A percentile compares a stretch with the other conserved stretches of the same genome.
phyloP scores from a whole-genome alignment of 83 land plant species.

The Thuja plicata region DNA sequence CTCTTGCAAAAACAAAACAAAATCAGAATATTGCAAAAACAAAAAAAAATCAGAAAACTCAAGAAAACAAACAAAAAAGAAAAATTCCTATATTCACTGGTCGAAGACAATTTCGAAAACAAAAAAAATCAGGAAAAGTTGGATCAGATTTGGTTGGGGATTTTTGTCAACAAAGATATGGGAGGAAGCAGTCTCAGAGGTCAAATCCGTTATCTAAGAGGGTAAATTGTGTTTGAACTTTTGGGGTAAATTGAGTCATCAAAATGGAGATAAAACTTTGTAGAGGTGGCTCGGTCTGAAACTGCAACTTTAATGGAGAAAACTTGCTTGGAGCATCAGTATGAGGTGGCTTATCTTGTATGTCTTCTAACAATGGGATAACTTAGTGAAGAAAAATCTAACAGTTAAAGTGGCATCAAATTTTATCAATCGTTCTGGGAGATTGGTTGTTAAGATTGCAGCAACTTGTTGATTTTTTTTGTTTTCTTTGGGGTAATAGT shows the following conservation, averaged over 20 bases:
- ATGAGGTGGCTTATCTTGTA: background rate
- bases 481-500: no score
- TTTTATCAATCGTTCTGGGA: background rate
- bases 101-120: no score
- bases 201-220: background rate
- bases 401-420: background rate
- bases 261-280: background rate
- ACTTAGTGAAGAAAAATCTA: background rate
- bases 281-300: background rate
- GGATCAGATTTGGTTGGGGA: no score
- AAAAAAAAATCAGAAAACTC: no score
- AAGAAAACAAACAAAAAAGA: no score
- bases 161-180: background rate
- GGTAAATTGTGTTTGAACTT: background rate
- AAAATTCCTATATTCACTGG: no score
- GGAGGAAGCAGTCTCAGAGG: background rate
- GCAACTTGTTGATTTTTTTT: background rate
- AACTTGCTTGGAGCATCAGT: background rate
- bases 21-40: no score
- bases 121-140: no score
- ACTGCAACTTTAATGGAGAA: background rate
- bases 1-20: no score
- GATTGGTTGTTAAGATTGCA: background rate
- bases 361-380: background rate
- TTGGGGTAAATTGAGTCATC: background rate